Base-by-base conservation (phyloP, 352 stramenopile genomes). In the Achlya hypogyna region DNA sequence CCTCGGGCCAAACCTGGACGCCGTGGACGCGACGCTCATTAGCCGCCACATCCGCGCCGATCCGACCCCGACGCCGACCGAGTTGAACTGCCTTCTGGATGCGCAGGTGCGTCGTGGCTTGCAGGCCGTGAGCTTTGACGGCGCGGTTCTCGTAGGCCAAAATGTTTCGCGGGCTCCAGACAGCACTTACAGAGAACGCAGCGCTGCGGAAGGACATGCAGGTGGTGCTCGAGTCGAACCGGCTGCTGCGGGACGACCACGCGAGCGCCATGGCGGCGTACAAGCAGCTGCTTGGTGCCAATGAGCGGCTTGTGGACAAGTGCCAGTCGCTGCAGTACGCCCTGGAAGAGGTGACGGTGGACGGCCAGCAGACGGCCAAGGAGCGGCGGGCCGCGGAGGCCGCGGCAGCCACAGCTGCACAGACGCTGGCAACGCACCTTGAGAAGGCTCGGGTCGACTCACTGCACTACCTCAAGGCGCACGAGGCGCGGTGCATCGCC, bases 141-240 rank as follows among this genome's bases (percentile, higher is more conserved):
- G 20, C 27, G 4, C 22, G 25, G 6, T 9, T 5, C 3, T 28
- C 42, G 14, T 67, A 67, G 60, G 32, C 60, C 29, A 51, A 52
- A 9, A 45, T 91, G 20, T 86, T 78, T 62, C 79, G 74, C 53
- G 79, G 72, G 51, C 52, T 91, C 42, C 79, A 89, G 45, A 70
- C 88, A 53, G 84, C 84, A 23, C 62, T 93, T 22, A 77, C 84
- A 23, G 82, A 91, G 53, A 93, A 93, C 28, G 81, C 82, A 1
- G 84, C 82, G 2, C 78, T 93, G 25, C 82, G 82, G 4, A 84
- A 88, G 56, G 79, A 88, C 27, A 81, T 91, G 9, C 69, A 71
- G 1, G 64, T 76, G 2, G 47, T 88, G 22, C 78, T 88, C 53
- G 78, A 85, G 25, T 62, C 75, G 0, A 81, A 85, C 38, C 76